Evolutionary conservation across 495 filamentous ascomycete species (phyloP).

Genomic region (Parathielavia appendiculata): DNA sequence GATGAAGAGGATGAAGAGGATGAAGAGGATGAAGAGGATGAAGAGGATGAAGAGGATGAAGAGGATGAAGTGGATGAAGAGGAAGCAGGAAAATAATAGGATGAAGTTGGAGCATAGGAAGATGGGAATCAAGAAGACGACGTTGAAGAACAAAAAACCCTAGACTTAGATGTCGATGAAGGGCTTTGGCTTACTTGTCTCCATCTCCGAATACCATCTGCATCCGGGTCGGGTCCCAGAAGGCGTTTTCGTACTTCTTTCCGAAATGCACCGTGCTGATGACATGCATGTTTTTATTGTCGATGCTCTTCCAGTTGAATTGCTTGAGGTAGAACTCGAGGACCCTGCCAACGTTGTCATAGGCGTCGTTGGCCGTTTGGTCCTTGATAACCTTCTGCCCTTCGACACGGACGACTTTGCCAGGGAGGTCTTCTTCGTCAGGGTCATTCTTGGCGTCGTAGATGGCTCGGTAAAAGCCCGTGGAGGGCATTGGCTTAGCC

Average conservation of each 20-base stretch:
- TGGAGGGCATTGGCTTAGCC: constrained; percentile 14
- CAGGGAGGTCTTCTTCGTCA: constrained; percentile 35
- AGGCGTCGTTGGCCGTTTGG: constrained; percentile 36
- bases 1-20: too few relatives aligned
- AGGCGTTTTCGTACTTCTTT: constrained; percentile 42
- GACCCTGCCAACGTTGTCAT: constrained; percentile 38
- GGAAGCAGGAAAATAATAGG: too few relatives aligned
- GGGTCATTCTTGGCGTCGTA: constrained; percentile 34
- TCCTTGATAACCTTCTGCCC: constrained; percentile 34
- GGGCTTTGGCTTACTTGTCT: too few relatives aligned
- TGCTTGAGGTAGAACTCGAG: constrained; percentile 41
- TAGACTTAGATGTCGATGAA: too few relatives aligned
- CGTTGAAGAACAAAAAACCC: too few relatives aligned
- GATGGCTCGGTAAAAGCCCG: constrained; percentile 32
- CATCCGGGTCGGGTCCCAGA: constrained; percentile 28
- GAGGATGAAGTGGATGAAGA: too few relatives aligned
- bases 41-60: too few relatives aligned
- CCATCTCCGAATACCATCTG: constrained; percentile 49
- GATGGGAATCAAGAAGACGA: too few relatives aligned
- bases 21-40: too few relatives aligned
- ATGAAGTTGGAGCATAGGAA: too few relatives aligned
- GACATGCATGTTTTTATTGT: constrained; percentile 40
- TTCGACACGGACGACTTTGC: constrained; percentile 35
- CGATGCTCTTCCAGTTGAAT: constrained; percentile 44
- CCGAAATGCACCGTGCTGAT: constrained; percentile 44